Evolutionary conservation across 139 green algal species (phyloP), one percentile per base, ranked within the genome.

Genomic region (Chlorella sp.): DNA sequence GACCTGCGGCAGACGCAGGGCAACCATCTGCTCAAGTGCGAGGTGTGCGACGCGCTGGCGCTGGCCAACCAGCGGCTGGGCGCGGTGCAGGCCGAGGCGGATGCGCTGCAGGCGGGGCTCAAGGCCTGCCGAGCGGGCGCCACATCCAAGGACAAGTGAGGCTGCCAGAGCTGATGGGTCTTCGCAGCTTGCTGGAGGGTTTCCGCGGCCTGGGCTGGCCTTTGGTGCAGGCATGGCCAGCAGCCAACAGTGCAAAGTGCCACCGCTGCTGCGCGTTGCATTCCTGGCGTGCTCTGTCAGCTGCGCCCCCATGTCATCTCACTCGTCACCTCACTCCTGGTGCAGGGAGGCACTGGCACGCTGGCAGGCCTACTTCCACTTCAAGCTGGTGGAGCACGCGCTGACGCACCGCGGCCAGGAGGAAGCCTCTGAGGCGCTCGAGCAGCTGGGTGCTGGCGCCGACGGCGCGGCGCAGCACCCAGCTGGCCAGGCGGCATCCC

Each of bases 351-450:
- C 28, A 20, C 78, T 87, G 55, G 67, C 56, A 11, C 73, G 83
- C 44, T 87, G 83, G 83, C 32, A 34, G 21, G 83, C 41, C 32
- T 84, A 79, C 57, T 87, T 87, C 44, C 39, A 78, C 34, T 80
- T 87, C 73, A 56, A 57, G 32, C 76, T 84, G 16, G 83, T 56
- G 21, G 83, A 87, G 55, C 67, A 85, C 28, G 38, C 25, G 15
- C 47, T 79, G 78, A 32, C 64, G 20, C 63, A 75, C 32, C 15
- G 17, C 17, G 63, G 63, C 18, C 63, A 34, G 3, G 78, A 74
- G 64, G 78, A 25, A 0, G 78, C 78, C 13, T n/a, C 39, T 9
- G 63, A 63, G 21, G 36, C 17, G 30, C 63, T 84, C 64, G 28
- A 65, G 17, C 32, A 44, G 63, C 63, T 84, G 28, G 63, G 6